Evolutionary conservation across 2,329 filamentous ascomycete genomes (phyloP), one percentile per base, ranked within the genome.

Genomic region (Diaporthe caulivora): DNA sequence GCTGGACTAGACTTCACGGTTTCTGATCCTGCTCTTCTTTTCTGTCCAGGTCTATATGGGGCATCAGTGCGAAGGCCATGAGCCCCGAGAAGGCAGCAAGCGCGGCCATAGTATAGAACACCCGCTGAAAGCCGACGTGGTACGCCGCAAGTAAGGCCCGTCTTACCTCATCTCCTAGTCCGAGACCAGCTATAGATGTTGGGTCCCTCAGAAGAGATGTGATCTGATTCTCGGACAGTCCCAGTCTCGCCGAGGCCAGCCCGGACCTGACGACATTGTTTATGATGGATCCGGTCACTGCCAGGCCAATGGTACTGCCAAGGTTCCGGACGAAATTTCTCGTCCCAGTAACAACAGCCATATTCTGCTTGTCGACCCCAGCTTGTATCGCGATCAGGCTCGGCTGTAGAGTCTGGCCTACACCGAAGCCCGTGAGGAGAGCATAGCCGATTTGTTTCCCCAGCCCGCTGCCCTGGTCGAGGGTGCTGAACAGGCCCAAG

Each of bases 371-470:
- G 49, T 37, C 58, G 40, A 74, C 49, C 21, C 70, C 60, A 3
- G 75, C 75, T 31, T 76, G 75, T 11, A 76, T 70, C 0, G 75
- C 75, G 21, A 76, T 68, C 29, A 76, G 40, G 47, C 75, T 74
- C 1, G 75, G 75, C 49, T 75, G 72, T 2, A 76, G 70, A 0
- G 75, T 76, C 31, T 75, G 69, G 0, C 75, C 75, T 0, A 68
- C 71, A 13, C 73, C 75, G 3, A 75, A 24, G 1, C 75, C 75
- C 34, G 60, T 73, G 13, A 76, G 64, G 8, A 73, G 49, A 34
- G 74, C 73, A 21, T 71, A 75, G 31, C 73, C 75, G n/a, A 76
- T 65, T 10, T 75, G 70, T 26, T 53, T 37, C 7, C 51, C 62
- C 8, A 49, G 44, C 29, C 73, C 67, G 8, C 68, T 73, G 24